Percentiles rank a stretch among this genome's conserved stretches.
Evolutionary conservation across 129 eudicot genomes (phyloP).

Genomic region (Calendula officinalis): DNA sequence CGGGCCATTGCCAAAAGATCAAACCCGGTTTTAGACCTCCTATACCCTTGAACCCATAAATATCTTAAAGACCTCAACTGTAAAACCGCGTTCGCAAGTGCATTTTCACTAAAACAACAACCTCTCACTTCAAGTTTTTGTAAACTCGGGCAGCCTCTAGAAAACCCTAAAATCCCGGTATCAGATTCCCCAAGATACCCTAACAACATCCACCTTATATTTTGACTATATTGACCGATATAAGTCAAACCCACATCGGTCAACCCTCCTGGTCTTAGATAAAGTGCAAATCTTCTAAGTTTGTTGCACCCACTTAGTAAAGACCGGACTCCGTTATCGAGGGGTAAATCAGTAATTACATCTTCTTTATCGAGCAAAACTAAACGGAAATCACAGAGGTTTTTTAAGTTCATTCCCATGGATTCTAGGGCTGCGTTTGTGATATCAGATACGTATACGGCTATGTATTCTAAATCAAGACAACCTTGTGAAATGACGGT

Average conservation of each 20-base stretch:
- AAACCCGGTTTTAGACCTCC: constrained; percentile 42
- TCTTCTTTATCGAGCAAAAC: constrained; percentile 73
- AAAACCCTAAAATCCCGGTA: constrained; percentile 62
- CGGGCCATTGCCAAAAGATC: constrained; percentile 76
- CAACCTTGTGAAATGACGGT: constrained; percentile 73
- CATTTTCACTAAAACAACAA: constrained; percentile 71
- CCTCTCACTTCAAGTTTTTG: constrained; percentile 79
- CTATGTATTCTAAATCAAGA: constrained; percentile 66
- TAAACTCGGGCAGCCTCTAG: constrained; percentile 76
- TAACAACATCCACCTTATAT: constrained; percentile 79
- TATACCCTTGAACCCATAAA: constrained; percentile 90
- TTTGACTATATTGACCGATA: constrained; percentile 63
- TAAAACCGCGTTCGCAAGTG: constrained; percentile 61
- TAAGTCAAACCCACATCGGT: constrained; percentile 76
- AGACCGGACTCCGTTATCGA: constrained; percentile 78
- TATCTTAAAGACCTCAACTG: constrained; percentile 66
- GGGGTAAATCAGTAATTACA: constrained; percentile 69
- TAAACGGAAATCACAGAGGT: constrained; percentile 72
- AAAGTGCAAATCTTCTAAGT: constrained; percentile 74
- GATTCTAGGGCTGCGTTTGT: constrained; percentile 75
- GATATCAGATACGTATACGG: constrained; percentile 81
- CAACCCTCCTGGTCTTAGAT: constrained; percentile 76
- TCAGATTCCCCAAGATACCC: constrained; percentile 83
- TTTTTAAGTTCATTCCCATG: constrained; percentile 60
- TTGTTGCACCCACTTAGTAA: constrained; percentile 62